Conservation (phyloP, 176 grass and related monocot species). For the Avena insularis region DNA sequence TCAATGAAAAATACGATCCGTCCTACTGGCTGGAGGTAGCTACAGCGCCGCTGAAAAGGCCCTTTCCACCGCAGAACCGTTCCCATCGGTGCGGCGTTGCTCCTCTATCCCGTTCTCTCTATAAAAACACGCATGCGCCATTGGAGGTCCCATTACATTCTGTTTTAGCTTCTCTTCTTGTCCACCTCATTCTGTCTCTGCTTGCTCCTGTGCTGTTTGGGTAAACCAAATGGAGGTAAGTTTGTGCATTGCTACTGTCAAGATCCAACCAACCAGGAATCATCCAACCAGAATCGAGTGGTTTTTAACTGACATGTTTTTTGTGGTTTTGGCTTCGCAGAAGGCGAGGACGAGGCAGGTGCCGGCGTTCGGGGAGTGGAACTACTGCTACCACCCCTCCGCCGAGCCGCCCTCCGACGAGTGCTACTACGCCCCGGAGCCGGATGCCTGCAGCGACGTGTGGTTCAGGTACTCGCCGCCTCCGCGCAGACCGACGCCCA, state of each 20-base stretch:
- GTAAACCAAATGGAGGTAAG: not conserved
- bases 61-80: not conserved
- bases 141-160: not conserved
- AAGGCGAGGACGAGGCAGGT: slow-evolving; percentile 38
- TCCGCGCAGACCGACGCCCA: slow-evolving; percentile 16
- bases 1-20: too few species aligned
- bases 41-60: not conserved
- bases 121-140: slow-evolving; percentile 1
- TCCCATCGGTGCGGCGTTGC: not conserved
- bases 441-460: slow-evolving; percentile 46
- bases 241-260: not conserved
- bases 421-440: not conserved
- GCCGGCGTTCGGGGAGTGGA: slow-evolving; percentile 55
- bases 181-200: not conserved
- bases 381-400: slow-evolving; percentile 45
- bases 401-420: not conserved
- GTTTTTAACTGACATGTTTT: not conserved
- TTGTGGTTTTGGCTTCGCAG: not conserved
- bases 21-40: not conserved
- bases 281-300: not conserved
- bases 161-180: not conserved
- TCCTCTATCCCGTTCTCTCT: not conserved
- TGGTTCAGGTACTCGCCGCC: slow-evolving; percentile 48
- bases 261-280: not conserved
- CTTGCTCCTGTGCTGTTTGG: not conserved